Base-by-base conservation (phyloP, 805 yeast genomes). In the Candida parachauliodes region DNA sequence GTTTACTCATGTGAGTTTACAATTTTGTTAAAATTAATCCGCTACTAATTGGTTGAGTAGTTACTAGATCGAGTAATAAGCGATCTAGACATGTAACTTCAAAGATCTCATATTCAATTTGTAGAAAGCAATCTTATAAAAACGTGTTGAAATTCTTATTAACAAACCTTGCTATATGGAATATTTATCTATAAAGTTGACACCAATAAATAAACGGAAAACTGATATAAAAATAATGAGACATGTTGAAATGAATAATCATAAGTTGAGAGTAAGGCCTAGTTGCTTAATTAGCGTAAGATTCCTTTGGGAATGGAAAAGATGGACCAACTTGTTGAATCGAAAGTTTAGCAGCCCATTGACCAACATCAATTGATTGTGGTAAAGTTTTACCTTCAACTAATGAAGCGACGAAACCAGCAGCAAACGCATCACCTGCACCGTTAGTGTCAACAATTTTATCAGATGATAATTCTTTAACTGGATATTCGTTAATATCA, bases 381-480 rank as follows among this genome's bases (percentile, higher is more conserved):
- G 67, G 68, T 40, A 88, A 59, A 20, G 74, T 51, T 60, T 83
- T 79, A 47, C 81, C 87, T 62, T 81, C 68, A 40, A 88, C 94
- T 49, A 89, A 68, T 41, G 89, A 93, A 44, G 96, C 95, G 47
- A 88, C 66, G 64, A 91, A 89, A 42, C 98, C 98, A 54, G 93
- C 94, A 40, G 97, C 98, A 59, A 91, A 91, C 10, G 97, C 96
- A 60, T 91, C 97, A 65, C 98, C 98, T 32, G 98, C 98, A 71
- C 98, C 98, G 70, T 91, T 93, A 56, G 98, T 87, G 72, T 93
- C 99, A 42, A 75, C 81, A 43, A 93, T 75, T 64, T 82, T 73
- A 32, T 74, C 65, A 31, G 77, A 52, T 28, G 76, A 83, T 55
- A 93, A 77, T 42, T 81, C 76, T 50, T 77, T 83, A 39, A 93